Base-by-base conservation (phyloP, 768 basidiomycete genomes). In the Naganishia friedmannii region DNA sequence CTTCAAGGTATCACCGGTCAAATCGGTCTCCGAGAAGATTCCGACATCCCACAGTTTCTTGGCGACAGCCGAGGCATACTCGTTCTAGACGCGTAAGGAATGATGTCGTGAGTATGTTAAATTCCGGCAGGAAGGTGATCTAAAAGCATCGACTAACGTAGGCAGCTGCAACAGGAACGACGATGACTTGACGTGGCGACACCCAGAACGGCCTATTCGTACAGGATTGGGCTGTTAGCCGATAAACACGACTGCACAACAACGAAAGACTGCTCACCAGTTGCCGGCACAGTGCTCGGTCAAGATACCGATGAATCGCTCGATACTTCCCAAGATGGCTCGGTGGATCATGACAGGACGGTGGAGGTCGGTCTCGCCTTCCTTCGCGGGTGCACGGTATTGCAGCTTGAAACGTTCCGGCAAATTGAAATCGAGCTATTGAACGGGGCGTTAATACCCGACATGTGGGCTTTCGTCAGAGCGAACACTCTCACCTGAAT, bases 321-420 rank as follows among this genome's bases (percentile, higher is more conserved):
- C 96, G 34, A 99, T 79, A 77, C 89, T 91, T 37, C 96, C 96
- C 70, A 98, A 79, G 79, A 98, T 93, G 0, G 96, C 95, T 72
- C 96, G 90, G 81, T 98, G 96, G 74, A 99, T 96, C 84, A 99
- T 98, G 76, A 98, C 96, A 17, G 96, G 96, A 53, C 93, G 84
- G 15, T 66, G 65, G 63, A 78, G 74, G 56, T 88, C 84, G 84
- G 85, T 9, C 83, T 72, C 73, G 28, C 37, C 72, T 3, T 55
- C 72, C 3, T 42, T 42, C 39, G 60, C 74, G 39, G 87, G 85
- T 66, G 89, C 89, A 46, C 92, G 90, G 83, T 93, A 98, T 78
- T 90, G 90, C 74, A 98, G 86, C 81, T 96, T 90, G 86, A 98
- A 98, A 53, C 92, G 89, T 77, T 96, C 89, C 10, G 96, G 96